Evolutionary conservation across 2,329 filamentous ascomycete species (phyloP).

Genomic region (Graphilbum fragrans): DNA sequence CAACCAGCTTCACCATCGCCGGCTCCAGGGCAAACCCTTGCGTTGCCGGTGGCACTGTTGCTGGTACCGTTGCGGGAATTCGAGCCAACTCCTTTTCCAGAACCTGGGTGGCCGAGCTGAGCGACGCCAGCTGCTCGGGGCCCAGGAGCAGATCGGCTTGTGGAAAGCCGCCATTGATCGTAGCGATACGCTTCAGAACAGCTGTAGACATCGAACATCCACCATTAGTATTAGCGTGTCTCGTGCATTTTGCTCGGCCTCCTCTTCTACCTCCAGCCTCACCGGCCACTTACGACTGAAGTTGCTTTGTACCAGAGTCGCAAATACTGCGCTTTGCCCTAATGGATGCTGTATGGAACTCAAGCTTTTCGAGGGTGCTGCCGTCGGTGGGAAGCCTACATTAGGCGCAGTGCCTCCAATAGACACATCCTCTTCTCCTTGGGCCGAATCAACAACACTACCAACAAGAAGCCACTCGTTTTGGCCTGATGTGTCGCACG

Average conservation of each 20-base stretch:
- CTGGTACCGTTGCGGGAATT: conserved; percentile 11
- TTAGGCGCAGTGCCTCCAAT: conserved; percentile 76
- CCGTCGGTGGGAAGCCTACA: background rate
- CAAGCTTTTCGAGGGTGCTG: background rate
- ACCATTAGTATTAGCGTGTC: no score
- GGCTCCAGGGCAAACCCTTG: conserved; percentile 17
- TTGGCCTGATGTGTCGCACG: conserved; percentile 29
- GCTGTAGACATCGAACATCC: conserved; percentile 2
- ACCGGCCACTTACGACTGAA: conserved; percentile 9
- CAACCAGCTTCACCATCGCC: conserved; percentile 45
- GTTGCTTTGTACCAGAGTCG: conserved; percentile 8
- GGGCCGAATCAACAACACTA: conserved; percentile 64
- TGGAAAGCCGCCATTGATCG: conserved; percentile 6
- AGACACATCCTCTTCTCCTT: conserved; percentile 46
- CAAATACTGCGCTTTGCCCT: conserved; percentile 32
- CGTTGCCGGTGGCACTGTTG: conserved; percentile 25
- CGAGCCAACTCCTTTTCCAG: conserved; percentile 33
- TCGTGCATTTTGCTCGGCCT: no score
- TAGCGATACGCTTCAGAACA: conserved; percentile 7
- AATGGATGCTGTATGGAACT: conserved; percentile 52
- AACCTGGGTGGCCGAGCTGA: conserved; percentile 49
- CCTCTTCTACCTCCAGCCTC: no score
- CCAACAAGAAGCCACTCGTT: conserved; percentile 78
- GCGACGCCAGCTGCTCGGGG: conserved; percentile 47
- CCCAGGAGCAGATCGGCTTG: conserved; percentile 42